Percentiles rank a stretch among this genome's conserved stretches.
Conservation (phyloP, 768 basidiomycete species). For the Amanita muscaria region DNA sequence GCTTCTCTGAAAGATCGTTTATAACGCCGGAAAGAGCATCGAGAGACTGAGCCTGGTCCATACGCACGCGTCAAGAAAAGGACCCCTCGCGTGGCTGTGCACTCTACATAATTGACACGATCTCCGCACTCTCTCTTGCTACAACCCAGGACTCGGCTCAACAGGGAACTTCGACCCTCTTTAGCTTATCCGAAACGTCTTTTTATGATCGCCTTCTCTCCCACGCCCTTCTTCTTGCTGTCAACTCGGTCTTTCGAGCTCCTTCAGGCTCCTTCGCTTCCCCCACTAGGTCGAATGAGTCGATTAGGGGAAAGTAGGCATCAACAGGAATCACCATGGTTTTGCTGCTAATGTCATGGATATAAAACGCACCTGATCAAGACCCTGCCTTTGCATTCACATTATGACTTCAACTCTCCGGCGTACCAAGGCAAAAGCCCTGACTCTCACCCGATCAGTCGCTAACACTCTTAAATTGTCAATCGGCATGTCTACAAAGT, state of each 20-base stretch:
- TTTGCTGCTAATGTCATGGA: neutral
- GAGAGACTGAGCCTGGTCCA: slow-evolving; percentile 53
- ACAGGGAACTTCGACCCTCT: neutral
- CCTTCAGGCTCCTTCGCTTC: too few species aligned
- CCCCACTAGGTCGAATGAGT: neutral
- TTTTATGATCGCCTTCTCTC: neutral
- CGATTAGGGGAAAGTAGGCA: slow-evolving; percentile 1
- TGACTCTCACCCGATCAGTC: slow-evolving; percentile 43
- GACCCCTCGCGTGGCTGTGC: too few species aligned
- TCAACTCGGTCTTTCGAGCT: too few species aligned
- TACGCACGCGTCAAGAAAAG: slow-evolving; percentile 21
- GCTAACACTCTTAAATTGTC: slow-evolving; percentile 34
- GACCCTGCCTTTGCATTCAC: neutral
- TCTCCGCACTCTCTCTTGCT: neutral
- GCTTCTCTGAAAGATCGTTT: slow-evolving; percentile 45
- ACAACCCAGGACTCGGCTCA: neutral
- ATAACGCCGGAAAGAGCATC: slow-evolving; percentile 57
- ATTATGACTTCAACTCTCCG: slow-evolving; percentile 29
- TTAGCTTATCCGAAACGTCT: neutral
- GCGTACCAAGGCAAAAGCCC: slow-evolving; percentile 38
- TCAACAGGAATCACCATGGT: neutral
- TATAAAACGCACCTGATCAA: neutral
- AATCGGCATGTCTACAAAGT: slow-evolving; percentile 11
- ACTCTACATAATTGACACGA: neutral
- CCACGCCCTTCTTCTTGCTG: neutral